Conservation (phyloP, 306 rosid genomes). For the Cicer bijugum region DNA sequence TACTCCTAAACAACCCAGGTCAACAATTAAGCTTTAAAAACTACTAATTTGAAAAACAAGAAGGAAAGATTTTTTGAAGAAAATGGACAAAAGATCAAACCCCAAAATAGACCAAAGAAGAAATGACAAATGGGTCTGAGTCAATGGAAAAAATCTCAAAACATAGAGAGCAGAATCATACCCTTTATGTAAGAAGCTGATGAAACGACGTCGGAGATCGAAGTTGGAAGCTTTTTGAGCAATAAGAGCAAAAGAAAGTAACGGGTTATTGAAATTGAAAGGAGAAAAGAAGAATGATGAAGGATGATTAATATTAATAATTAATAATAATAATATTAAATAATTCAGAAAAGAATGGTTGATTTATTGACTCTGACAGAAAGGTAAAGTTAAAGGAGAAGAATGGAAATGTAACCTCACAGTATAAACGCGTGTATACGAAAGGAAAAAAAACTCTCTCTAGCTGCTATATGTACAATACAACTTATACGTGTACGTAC, state of each 20-base stretch:
- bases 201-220: neutral
- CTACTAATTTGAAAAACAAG: neutral
- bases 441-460: too few species aligned
- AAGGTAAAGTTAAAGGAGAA: too few species aligned
- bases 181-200: constrained; percentile 18
- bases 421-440: too few species aligned
- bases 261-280: constrained; percentile 23
- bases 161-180: constrained; percentile 37
- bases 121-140: constrained; percentile 37
- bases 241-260: neutral
- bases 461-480: too few species aligned
- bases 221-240: neutral
- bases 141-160: constrained; percentile 16
- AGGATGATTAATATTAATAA: neutral
- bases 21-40: constrained; percentile 33
- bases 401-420: too few species aligned
- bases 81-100: constrained; percentile 31
- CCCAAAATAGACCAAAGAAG: constrained; percentile 38
- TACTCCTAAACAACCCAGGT: constrained; percentile 27
- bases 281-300: neutral
- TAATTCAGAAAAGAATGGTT: neutral
- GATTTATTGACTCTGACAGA: neutral
- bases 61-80: constrained; percentile 33
- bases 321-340: neutral
- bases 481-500: too few species aligned